Base-by-base conservation (phyloP, 345 rosid genomes). In the Brassica carinata region DNA sequence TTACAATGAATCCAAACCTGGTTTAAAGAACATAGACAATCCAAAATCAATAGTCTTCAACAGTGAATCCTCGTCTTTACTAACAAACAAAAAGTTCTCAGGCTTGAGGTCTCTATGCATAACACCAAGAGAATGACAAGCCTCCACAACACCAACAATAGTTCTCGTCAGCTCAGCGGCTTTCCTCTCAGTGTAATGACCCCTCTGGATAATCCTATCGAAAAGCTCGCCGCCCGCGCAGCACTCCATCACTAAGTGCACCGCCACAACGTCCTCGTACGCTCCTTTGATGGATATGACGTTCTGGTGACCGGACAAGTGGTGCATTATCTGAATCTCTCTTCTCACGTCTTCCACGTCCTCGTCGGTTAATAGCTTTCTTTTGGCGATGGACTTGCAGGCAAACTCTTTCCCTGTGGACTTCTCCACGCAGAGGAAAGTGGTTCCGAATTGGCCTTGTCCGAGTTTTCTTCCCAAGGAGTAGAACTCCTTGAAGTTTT, bases 81-180 rank as follows among this genome's bases (percentile, higher is more conserved):
- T 80, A 1, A 91, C 90, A 79, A 93, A 93, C 5, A 93, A 87
- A 73, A 93, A 93, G 71, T 93, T 93, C 86, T 93, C 98, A 0
- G 98, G 98, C 84, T 93, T 93, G 64, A 93, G 90, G 62, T 93
- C 98, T 15, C 98, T 79, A 80, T 93, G 98, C 98, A 93, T 93
- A 18, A 93, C 98, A 75, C 98, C 91, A 76, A 91, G 79, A 71
- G 98, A 91, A 79, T 93, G 98, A 29, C 98, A 93, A 29, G 98
- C 89, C 76, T 93, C 91, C 67, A 93, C 88, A 64, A 93, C 98
- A 26, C 97, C 94, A 40, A 93, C 95, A 14, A 91, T 90, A 30
- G 92, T 85, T 82, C 92, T 88, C 2, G 95, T 89, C 68, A 93
- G 94, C 75, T 85, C 91, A 82, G 98, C 94, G 0, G 98, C 98